phyloP scores from a whole-genome alignment of 1,139 yeast species.

The Zygosaccharomyces sapae region DNA sequence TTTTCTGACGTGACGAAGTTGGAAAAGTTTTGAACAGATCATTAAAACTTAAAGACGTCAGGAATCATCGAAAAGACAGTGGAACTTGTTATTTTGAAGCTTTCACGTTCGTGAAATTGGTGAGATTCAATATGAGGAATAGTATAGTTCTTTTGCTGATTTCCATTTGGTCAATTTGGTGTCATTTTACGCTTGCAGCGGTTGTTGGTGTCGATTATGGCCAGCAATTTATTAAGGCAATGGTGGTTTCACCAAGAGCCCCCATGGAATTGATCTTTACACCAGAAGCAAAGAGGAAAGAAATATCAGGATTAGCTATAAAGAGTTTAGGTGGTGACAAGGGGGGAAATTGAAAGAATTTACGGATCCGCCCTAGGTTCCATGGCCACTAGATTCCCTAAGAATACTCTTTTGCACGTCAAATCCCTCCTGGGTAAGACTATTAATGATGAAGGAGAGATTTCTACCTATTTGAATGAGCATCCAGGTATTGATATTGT shows the following conservation, averaged over 20 bases:
- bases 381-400: constrained; percentile 70
- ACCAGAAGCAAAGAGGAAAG: constrained; percentile 88
- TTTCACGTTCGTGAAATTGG: constrained; percentile 6
- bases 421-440: constrained; percentile 70
- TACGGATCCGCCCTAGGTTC: constrained; percentile 77
- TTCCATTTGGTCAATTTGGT: constrained; percentile 1
- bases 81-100: neutral
- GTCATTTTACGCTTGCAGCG: constrained; percentile 44
- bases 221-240: constrained; percentile 81
- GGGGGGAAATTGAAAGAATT: constrained; percentile 58
- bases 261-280: constrained; percentile 85
- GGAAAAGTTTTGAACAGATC: neutral
- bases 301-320: constrained; percentile 70
- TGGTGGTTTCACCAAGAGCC: constrained; percentile 84
- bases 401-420: constrained; percentile 58
- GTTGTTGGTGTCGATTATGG: constrained; percentile 89
- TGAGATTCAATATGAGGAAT: constrained; percentile 5
- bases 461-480: constrained; percentile 43
- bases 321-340: constrained; percentile 42
- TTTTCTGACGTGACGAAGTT: constrained; percentile 1
- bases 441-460: constrained; percentile 45
- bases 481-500: constrained; percentile 63
- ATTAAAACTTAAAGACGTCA: neutral
- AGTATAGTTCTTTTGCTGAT: neutral
- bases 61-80: constrained; percentile 2